Evolutionary conservation across 495 filamentous ascomycete genomes (phyloP).

Genomic region (Emericellopsis terricola): DNA sequence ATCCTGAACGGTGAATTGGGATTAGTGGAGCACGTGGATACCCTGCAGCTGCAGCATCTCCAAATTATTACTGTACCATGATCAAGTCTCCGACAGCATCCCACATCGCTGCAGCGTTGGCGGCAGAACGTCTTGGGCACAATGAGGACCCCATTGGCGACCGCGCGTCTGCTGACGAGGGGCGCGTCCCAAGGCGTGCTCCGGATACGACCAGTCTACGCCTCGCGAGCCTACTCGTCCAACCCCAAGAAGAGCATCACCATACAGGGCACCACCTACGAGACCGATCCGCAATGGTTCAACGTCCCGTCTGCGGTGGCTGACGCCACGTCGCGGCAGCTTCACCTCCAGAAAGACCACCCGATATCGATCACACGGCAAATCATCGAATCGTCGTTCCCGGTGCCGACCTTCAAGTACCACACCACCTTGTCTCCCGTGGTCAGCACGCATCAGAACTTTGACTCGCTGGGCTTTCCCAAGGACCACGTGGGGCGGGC

Average conservation of each 20-base stretch:
- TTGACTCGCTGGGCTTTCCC: slow-evolving; percentile 89
- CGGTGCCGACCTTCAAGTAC: slow-evolving; percentile 47
- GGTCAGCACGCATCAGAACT: slow-evolving; percentile 77
- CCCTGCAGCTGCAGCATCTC: too few species aligned
- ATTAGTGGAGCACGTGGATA: too few species aligned
- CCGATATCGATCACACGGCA: slow-evolving; percentile 78
- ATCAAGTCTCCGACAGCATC: too few species aligned
- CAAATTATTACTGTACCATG: too few species aligned
- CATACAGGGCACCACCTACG: slow-evolving; percentile 46
- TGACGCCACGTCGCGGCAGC: slow-evolving; percentile 46
- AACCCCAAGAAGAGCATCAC: background rate
- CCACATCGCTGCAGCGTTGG: too few species aligned
- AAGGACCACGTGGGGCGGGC: slow-evolving; percentile 76
- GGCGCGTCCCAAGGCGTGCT: background rate
- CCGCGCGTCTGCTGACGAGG: too few species aligned
- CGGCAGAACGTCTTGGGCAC: too few species aligned
- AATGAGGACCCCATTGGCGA: too few species aligned
- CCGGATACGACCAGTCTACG: background rate
- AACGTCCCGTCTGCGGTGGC: slow-evolving; percentile 66
- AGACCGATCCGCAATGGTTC: slow-evolving; percentile 56
- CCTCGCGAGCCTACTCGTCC: background rate
- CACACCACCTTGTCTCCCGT: slow-evolving; percentile 68
- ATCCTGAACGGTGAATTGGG: too few species aligned
- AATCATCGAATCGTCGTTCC: slow-evolving; percentile 83
- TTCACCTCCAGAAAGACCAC: slow-evolving; percentile 79